These are phyloP conservation scores for Colletotrichum sp. DNA, from an alignment of 2,329 filamentous ascomycete genomes.

Conservation along the genomic window DNA sequence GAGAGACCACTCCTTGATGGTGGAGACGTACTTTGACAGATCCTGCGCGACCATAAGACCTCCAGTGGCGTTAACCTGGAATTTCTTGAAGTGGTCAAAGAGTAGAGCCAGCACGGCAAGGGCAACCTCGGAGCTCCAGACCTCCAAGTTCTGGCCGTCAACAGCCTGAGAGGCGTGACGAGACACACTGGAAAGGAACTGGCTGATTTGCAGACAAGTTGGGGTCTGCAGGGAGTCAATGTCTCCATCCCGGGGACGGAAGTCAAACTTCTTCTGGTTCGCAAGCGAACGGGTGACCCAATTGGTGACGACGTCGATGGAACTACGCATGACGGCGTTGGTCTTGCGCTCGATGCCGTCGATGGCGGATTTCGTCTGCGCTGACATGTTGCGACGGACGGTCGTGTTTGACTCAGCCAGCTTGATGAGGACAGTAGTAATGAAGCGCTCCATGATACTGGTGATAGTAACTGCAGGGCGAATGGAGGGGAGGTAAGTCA, in stretches of 20 bases:
- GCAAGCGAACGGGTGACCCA: slow-evolving; percentile 77
- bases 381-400: slow-evolving; percentile 87
- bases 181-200: slow-evolving; percentile 76
- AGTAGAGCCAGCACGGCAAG: slow-evolving; percentile 78
- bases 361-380: slow-evolving; percentile 75
- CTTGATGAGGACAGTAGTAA: slow-evolving; percentile 87
- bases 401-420: slow-evolving; percentile 90
- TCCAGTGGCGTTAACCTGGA: slow-evolving; percentile 89
- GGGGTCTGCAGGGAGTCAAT: slow-evolving; percentile 83
- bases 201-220: slow-evolving; percentile 81
- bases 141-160: slow-evolving; percentile 82
- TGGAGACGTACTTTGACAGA: slow-evolving; percentile 88
- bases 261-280: slow-evolving; percentile 87
- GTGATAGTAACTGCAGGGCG: slow-evolving; percentile 86
- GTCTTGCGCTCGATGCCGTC: slow-evolving; percentile 86
- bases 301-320: slow-evolving; percentile 72
- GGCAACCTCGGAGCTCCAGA: slow-evolving; percentile 84
- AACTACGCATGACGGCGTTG: slow-evolving; percentile 61
- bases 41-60: slow-evolving; percentile 96
- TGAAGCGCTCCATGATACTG: slow-evolving; percentile 91
- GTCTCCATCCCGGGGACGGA: slow-evolving; percentile 83
- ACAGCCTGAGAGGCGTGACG: slow-evolving; percentile 70
- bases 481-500: slow-evolving; percentile 80
- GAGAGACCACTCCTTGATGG: slow-evolving; percentile 83
- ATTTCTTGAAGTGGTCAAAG: slow-evolving; percentile 93